Conservation (phyloP, 805 yeast species). For the Kurtzmaniella cleridarum region DNA sequence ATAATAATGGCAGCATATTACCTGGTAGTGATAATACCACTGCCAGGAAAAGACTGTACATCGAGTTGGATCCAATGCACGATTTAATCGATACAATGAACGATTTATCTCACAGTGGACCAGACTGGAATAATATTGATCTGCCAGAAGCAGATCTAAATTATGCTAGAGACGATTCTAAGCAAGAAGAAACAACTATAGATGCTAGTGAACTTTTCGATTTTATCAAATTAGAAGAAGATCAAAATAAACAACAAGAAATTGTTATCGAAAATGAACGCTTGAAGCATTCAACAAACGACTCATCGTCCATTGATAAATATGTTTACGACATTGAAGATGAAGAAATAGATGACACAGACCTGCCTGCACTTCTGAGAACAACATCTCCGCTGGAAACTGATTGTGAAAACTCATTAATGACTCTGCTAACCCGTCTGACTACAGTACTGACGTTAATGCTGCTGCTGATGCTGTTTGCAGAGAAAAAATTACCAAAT, state of each 20-base stretch:
- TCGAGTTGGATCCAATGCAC: conserved; percentile 19
- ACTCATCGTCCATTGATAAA: conserved; percentile 11
- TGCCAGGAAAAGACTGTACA: conserved; percentile 14
- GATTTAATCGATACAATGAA: conserved; percentile 24
- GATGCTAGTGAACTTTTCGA: too few relatives aligned
- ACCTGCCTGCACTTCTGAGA: conserved; percentile 26
- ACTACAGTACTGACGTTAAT: conserved; percentile 32
- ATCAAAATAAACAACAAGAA: conserved; percentile 6
- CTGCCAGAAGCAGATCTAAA: too few relatives aligned
- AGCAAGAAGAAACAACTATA: too few relatives aligned
- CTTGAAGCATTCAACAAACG: too few relatives aligned
- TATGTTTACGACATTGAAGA: conserved; percentile 12
- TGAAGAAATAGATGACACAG: conserved; percentile 16
- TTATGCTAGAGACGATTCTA: too few relatives aligned
- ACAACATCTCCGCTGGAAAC: conserved; percentile 34
- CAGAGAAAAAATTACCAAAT: background rate
- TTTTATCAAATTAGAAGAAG: too few relatives aligned
- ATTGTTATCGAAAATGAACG: background rate
- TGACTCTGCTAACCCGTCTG: conserved; percentile 36
- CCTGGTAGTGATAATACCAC: background rate
- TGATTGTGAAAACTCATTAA: conserved; percentile 27
- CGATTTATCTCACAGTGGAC: conserved; percentile 18
- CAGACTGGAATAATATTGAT: conserved; percentile 1
- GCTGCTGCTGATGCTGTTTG: background rate
- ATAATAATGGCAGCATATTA: conserved; percentile 1